phyloP scores from a whole-genome alignment of 2,329 filamentous ascomycete genomes.

The Cordyceps cicadae region DNA sequence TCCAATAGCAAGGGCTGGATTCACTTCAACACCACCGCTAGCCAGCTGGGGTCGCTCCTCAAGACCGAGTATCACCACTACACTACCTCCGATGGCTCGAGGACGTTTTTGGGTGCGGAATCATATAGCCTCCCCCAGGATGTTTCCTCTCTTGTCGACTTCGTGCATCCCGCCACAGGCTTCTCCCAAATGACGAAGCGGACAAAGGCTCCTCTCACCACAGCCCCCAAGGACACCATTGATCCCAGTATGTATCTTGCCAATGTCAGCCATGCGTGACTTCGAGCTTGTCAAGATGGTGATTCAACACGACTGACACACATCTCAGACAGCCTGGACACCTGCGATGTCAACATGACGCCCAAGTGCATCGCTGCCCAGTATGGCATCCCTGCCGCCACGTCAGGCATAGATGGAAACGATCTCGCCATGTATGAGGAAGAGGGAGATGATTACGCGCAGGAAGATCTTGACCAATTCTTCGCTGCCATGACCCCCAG shows the following conservation, averaged over 20 bases:
- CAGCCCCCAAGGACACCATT: too few relatives aligned
- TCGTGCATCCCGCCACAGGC: slow-evolving; percentile 26
- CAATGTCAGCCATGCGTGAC: too few relatives aligned
- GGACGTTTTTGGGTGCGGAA: slow-evolving; percentile 20
- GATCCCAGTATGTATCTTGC: too few relatives aligned
- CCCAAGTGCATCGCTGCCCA: slow-evolving; percentile 43
- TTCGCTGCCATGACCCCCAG: slow-evolving; percentile 21
- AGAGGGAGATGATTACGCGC: slow-evolving; percentile 30
- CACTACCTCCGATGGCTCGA: slow-evolving; percentile 23
- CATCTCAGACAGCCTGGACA: background rate
- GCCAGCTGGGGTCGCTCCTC: slow-evolving; percentile 38
- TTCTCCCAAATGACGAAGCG: too few relatives aligned
- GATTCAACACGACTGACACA: too few relatives aligned
- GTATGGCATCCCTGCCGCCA: slow-evolving; percentile 27
- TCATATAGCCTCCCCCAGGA: slow-evolving; percentile 30
- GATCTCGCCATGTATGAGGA: slow-evolving; percentile 34
- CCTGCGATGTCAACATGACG: slow-evolving; percentile 46
- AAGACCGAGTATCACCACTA: slow-evolving; percentile 44
- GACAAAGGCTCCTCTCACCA: background rate
- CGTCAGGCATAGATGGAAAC: slow-evolving; percentile 21
- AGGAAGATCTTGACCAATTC: slow-evolving; percentile 31
- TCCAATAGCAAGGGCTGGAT: slow-evolving; percentile 42
- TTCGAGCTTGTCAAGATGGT: too few relatives aligned
- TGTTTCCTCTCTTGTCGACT: slow-evolving; percentile 28
- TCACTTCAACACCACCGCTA: slow-evolving; percentile 10